Base-by-base conservation (phyloP, 495 filamentous ascomycete species). In the Oleoguttula mirabilis region DNA sequence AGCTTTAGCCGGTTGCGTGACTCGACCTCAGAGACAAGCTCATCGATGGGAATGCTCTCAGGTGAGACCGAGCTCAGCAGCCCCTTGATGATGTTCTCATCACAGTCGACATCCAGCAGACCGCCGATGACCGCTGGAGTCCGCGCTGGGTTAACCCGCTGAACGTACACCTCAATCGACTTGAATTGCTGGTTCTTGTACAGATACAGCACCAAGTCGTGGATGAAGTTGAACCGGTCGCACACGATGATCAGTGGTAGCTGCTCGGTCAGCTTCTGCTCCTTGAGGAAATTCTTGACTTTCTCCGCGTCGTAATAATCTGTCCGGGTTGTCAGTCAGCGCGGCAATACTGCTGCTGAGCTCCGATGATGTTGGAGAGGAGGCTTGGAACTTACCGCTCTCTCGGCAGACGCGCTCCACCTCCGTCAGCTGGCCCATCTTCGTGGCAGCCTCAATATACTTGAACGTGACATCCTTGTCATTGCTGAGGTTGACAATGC, bases 131-230 rank as follows among this genome's bases (percentile, higher is more conserved):
- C 92, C 43, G 86, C 81, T 4, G 92, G 92, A 19, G 92, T 88
- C 51, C 90, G 72, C n/a, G 76, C 70, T 12, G 92, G 88, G 62
- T 99, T 99, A 51, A 99, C 84, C 20, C 87, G 82, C 69, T 99
- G 92, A n/a, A 99, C 92, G 53, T 99, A 99, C 36, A 93, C 79
- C 65, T 99, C 92, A 50, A 99, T 99, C 11, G 92, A 94, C 67
- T 94, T 92, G 80, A 93, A 99, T 56, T 95, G 92, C 62, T 96
- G 90, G 65, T 94, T 94, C 64, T 94, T 87, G 69, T 96, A 99
- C 19, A 99, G 83, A 62, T 94, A 96, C 17, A 96, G 73, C 20
- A 99, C 83, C 55, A 99, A 60, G 59, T 99, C 92, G 55, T 99
- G 92, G 43, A 95, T 84, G 58, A 99, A 88, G 67, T 95, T 93